Evolutionary conservation across 2,329 filamentous ascomycete genomes (phyloP), one percentile per base, ranked within the genome.

Genomic region (Diaporthe helianthi): DNA sequence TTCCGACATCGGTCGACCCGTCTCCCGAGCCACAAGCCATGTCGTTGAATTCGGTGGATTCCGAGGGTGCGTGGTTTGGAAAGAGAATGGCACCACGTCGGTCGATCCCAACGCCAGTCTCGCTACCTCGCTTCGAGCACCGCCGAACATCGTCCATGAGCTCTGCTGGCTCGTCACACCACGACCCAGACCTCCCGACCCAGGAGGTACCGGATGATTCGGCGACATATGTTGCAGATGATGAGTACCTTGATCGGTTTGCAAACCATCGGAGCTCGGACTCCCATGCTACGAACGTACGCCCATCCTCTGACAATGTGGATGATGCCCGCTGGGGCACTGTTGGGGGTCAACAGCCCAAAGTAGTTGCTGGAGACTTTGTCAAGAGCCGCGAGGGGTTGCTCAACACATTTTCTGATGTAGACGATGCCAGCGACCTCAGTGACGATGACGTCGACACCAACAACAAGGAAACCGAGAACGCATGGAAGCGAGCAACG

Each of bases 31-130:
- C 82, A 44, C 86, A 94, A 76, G 93, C 94, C 36, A 91, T 94
- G 78, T 98, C 95, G 0, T 85, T 98, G 22, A 96, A 94, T 2
- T 98, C 94, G 0, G 93, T 98, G 70, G 96, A 98, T 76, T 98
- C 94, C 0, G 96, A 99, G 81, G 96, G 88, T 5, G 98, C 94
- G 0, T 99, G 96, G 96, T 89, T 99, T 85, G 76, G 15, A 71
- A 76, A 44, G 78, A 80, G 81, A 53, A 79, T 78, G 68, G 70
- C 67, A 15, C 55, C 63, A 22, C 85, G 82, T 67, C 72, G 80
- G 76, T 76, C 81, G 76, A 73, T 81, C 80, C 67, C 76, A 29
- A 71, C 71, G 13, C 68, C 66, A 52, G 55, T 71, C 33, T 80
- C 73, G 74, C 82, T 72, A 80, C 79, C 61, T 36, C 61, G 67